Evolutionary conservation across 495 filamentous ascomycete genomes (phyloP), one percentile per base, ranked within the genome.

Genomic region (Penicillium egyptiacum): DNA sequence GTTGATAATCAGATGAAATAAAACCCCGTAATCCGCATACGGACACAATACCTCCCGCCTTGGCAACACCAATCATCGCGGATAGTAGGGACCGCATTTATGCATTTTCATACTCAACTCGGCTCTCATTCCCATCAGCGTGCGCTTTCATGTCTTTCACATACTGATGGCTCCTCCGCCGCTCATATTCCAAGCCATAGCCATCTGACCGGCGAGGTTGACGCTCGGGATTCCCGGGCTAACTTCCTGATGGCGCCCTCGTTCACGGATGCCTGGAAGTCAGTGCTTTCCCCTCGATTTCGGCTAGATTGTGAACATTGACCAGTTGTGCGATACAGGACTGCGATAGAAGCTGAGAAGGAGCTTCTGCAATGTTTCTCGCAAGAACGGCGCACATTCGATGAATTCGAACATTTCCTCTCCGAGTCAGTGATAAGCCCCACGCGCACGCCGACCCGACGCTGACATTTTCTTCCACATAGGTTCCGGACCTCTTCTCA

Each of bases 401-500:
- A 80, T 30, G 78, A 82, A 55, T 77, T 86, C 54, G 78, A 86
- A 39, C 74, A 83, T 60, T 70, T 80, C 53, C 74, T 87, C 55
- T 70, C 78, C 33, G 79, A 83, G 86, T 88, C 68, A 71, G 83
- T 77, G 23, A 30, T 45, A n/a, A 33, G 31, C 22, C 31, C 59
- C 51, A 57, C 52, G 68, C 69, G 58, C 62, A 60, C 47, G 14
- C 31, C 55, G 35, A 12, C 52, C 54, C 45, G 58, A 59, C 59
- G 30, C 49, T 71, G 54, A 58, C 57, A 55, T 54, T 61, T 53
- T 53, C 22, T n/a, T n/a, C n/a, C 23, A 43, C 22, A 64, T 64
- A 91, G 88, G 56, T 87, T 86, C 69, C 88, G 90, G 56, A 68
- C 80, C 26, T 76, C 79, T 55, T 92, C 88, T 64, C 82, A 91